Percentiles rank a stretch among this genome's conserved stretches.
Conservation (phyloP, 306 rosid genomes). For the Inga leiocalycina region DNA sequence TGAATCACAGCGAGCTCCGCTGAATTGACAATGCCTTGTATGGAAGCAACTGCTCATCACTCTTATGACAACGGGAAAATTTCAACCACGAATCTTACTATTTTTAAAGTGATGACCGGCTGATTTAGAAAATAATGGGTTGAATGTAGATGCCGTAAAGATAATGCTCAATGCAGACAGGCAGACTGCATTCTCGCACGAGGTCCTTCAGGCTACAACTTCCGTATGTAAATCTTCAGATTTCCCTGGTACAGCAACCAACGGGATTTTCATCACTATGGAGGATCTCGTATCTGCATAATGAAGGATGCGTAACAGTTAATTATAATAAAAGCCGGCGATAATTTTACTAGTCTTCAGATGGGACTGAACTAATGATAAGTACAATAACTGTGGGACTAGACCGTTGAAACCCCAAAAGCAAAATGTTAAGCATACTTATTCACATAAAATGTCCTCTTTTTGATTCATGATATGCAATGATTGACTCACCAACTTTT, state of each 20-base stretch:
- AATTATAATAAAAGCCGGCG: slow-evolving; percentile 4
- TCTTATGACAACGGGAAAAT: slow-evolving; percentile 14
- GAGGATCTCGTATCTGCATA: neutral
- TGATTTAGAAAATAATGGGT: neutral
- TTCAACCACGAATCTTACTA: neutral
- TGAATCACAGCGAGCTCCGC: neutral
- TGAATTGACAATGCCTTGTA: slow-evolving; percentile 1
- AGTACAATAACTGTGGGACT: slow-evolving; percentile 7
- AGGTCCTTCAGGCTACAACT: slow-evolving; percentile 3
- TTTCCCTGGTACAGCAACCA: slow-evolving; percentile 8
- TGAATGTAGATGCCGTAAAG: neutral
- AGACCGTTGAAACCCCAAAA: neutral
- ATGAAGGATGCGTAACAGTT: neutral
- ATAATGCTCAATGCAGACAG: neutral
- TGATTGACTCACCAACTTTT: slow-evolving; percentile 51
- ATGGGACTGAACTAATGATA: slow-evolving; percentile 5
- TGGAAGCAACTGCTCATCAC: slow-evolving; percentile 6
- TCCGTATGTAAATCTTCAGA: slow-evolving; percentile 10
- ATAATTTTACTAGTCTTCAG: neutral
- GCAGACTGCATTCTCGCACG: neutral
- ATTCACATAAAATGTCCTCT: neutral
- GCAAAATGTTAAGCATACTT: neutral
- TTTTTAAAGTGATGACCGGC: neutral
- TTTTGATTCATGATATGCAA: slow-evolving; percentile 9
- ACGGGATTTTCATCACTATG: neutral